Evolutionary conservation across 2,329 filamentous ascomycete species (phyloP), one percentile per base, ranked within the genome.

Genomic region (Colletotrichum eleusines): DNA sequence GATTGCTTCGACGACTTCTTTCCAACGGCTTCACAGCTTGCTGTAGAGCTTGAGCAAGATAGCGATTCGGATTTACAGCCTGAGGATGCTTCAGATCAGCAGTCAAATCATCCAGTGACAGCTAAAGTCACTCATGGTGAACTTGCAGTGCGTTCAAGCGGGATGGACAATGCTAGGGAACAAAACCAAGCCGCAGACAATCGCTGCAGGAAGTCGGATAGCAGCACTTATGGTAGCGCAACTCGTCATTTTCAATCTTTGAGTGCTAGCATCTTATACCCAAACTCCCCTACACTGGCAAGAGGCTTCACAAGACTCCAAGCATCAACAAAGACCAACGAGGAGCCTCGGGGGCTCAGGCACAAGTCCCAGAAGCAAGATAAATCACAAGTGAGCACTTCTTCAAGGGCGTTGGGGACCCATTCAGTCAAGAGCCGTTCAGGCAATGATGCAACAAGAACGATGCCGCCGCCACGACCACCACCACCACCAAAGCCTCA

Each of bases 21-120:
- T 54, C 87, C 87, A 0, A 86, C 83, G n/a, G 82, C 86, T 0
- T 88, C 86, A 0, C 88, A 90, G 74, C 85, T 88, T 75, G 81
- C 82, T 8, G 81, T 83, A 23, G 88, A 90, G 75, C 77, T 90
- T 2, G 83, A 85, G 40, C 81, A 85, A 71, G 75, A 79, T 50
- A 58, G 16, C 28, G 42, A 46, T 12, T n/a, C 35, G 33, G 55
- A 62, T 18, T 16, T 42, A 8, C n/a, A 28, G 18, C 26, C 44
- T 20, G n/a, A 51, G 7, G 14, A 26, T 8, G 2, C 20, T 7
- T 11, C 5, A 18, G 7, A 40, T 7, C 18, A 44, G 23, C 12
- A 28, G 6, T 18, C 16, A 3, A 4, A 33, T 14, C 20, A 38
- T 12, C 26, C 40, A 12, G 35, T 33, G 16, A n/a, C 35, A 31